Percentiles rank a stretch among this genome's conserved stretches.
Evolutionary conservation across 129 eudicot species (phyloP).

Genomic region (Saposhnikovia divaricata): DNA sequence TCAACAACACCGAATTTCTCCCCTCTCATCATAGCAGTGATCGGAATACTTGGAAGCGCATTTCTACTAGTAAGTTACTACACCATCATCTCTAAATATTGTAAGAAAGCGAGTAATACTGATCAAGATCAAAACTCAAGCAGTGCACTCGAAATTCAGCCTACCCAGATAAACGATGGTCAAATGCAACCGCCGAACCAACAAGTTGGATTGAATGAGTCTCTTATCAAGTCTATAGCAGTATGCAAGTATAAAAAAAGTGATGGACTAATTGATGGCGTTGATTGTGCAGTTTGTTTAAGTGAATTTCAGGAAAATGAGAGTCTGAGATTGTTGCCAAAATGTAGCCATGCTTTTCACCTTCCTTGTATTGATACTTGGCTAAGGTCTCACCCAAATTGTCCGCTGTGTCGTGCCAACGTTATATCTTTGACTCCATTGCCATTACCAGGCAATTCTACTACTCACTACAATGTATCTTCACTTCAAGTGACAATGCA

Average conservation of each 20-base stretch:
- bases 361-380: slow-evolving; percentile 73
- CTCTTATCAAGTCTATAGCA: slow-evolving; percentile 50
- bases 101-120: slow-evolving; percentile 31
- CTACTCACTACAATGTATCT: slow-evolving; percentile 27
- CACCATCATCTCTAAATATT: slow-evolving; percentile 53
- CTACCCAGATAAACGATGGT: slow-evolving; percentile 24
- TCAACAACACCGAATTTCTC: slow-evolving; percentile 41
- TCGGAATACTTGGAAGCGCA: slow-evolving; percentile 52
- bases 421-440: slow-evolving; percentile 27
- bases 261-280: slow-evolving; percentile 48
- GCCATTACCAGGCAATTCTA: slow-evolving; percentile 15
- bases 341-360: slow-evolving; percentile 82
- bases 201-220: slow-evolving; percentile 52
- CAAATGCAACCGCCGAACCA: slow-evolving; percentile 24
- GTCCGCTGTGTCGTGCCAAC: slow-evolving; percentile 67
- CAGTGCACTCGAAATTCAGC: slow-evolving; percentile 16
- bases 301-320: slow-evolving; percentile 70
- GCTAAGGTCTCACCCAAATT: slow-evolving; percentile 68
- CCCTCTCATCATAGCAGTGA: slow-evolving; percentile 60
- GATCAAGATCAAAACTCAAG: slow-evolving; percentile 11
- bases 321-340: slow-evolving; percentile 64
- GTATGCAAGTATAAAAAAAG: slow-evolving; percentile 45
- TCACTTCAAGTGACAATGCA: slow-evolving; percentile 40
- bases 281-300: slow-evolving; percentile 67
- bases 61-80: slow-evolving; percentile 69